Percentiles rank a stretch among this genome's conserved stretches.
phyloP scores from a whole-genome alignment of 2,329 filamentous ascomycete species.

The Fusarium sp. region DNA sequence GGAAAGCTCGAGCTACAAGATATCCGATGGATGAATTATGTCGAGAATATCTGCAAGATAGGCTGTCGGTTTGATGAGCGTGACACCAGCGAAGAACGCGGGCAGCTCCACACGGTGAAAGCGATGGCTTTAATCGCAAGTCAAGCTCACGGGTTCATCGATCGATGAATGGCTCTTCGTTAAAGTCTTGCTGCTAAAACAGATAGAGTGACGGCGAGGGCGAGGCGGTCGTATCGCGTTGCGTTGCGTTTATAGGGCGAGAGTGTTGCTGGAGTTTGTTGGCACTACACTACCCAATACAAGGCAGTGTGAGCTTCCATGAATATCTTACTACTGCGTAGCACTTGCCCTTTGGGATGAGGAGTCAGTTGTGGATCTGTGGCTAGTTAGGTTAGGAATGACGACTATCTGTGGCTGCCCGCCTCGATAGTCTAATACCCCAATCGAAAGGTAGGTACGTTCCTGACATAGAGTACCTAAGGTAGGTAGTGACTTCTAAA shows the following conservation, averaged over 20 bases:
- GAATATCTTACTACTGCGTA: neutral
- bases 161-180: conserved; percentile 4
- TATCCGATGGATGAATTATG: conserved; percentile 1
- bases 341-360: conserved; percentile 20
- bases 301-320: conserved; percentile 19
- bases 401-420: conserved; percentile 27
- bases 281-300: conserved; percentile 7
- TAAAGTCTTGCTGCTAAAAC: neutral
- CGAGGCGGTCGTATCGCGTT: neutral
- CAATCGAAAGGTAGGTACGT: neutral
- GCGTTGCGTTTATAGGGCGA: neutral
- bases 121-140: neutral
- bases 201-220: neutral
- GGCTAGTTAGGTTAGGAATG: conserved; percentile 12
- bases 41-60: conserved; percentile 8
- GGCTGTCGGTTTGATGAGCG: conserved; percentile 21
- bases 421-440: neutral
- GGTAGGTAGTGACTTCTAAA: too few relatives aligned
- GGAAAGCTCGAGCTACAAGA: conserved; percentile 7
- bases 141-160: conserved; percentile 14
- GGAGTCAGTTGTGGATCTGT: conserved; percentile 9
- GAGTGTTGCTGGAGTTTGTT: conserved; percentile 20
- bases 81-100: conserved; percentile 11
- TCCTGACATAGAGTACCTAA: neutral
- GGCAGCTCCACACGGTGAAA: conserved; percentile 18